phyloP scores from a whole-genome alignment of 2,329 filamentous ascomycete species.

The Cercospora zeina region DNA sequence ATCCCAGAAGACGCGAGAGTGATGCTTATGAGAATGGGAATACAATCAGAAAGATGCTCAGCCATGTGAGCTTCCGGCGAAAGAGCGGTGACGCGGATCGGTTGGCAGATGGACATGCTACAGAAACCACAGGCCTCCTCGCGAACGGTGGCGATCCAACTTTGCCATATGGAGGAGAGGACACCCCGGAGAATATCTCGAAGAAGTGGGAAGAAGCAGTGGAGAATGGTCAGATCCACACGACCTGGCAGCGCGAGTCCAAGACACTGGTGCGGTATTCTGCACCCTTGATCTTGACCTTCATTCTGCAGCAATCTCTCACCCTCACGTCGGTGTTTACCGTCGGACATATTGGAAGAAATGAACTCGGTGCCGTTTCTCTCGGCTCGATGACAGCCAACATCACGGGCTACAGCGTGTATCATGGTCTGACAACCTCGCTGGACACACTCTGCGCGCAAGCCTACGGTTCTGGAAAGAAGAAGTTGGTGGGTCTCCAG shows the following conservation, averaged over 20 bases:
- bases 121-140: conserved; percentile 54
- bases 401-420: conserved; percentile 52
- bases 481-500: conserved; percentile 81
- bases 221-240: conserved; percentile 74
- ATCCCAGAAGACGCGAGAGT: conserved; percentile 42
- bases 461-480: conserved; percentile 88
- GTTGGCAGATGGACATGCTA: conserved; percentile 23
- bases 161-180: conserved; percentile 49
- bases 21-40: conserved; percentile 20
- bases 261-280: conserved; percentile 66
- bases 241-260: conserved; percentile 86
- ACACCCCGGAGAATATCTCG: conserved; percentile 60
- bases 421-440: conserved; percentile 74
- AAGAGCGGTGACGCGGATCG: conserved; percentile 35
- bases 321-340: conserved; percentile 53
- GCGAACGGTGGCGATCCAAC: conserved; percentile 39
- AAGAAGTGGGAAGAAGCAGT: conserved; percentile 86
- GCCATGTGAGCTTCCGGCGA: conserved; percentile 34
- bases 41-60: conserved; percentile 28
- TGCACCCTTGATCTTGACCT: conserved; percentile 49
- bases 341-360: conserved; percentile 52
- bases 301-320: conserved; percentile 52
- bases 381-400: conserved; percentile 53
- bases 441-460: conserved; percentile 92
- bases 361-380: conserved; percentile 51